These are phyloP conservation scores for Didymella segeticola DNA, from an alignment of 2,329 filamentous ascomycete species.

Conservation along the genomic window DNA sequence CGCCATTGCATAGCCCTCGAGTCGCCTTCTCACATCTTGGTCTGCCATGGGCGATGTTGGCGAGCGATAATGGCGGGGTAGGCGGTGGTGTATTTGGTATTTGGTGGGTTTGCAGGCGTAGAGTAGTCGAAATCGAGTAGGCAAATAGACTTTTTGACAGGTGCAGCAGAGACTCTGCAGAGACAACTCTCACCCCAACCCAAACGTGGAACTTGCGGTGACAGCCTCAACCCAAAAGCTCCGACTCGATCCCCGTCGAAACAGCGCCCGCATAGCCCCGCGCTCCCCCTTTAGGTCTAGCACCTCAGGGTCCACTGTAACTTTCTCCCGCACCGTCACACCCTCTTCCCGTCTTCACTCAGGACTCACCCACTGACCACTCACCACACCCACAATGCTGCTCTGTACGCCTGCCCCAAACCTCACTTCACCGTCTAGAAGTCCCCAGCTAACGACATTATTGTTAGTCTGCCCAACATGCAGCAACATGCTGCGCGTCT, in stretches of 20 bases:
- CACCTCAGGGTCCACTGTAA: constrained; percentile 35
- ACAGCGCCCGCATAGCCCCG: constrained; percentile 25
- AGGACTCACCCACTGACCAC: not conserved
- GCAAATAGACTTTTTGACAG: too few relatives aligned
- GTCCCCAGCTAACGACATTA: constrained; percentile 2
- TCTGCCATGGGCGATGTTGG: constrained; percentile 42
- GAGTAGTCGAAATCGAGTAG: too few relatives aligned
- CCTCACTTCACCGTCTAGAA: not conserved
- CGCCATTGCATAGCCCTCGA: not conserved
- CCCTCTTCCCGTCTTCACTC: not conserved
- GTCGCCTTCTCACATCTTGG: constrained; percentile 33
- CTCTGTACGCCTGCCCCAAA: constrained; percentile 62
- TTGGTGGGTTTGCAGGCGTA: too few relatives aligned
- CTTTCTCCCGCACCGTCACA: constrained; percentile 27
- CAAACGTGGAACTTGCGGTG: constrained; percentile 6
- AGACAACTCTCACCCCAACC: too few relatives aligned
- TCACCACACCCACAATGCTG: constrained; percentile 58
- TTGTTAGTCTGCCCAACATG: constrained; percentile 80
- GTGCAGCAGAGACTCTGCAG: too few relatives aligned
- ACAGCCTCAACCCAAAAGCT: constrained; percentile 1
- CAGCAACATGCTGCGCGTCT: constrained; percentile 82
- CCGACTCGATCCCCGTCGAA: too few relatives aligned
- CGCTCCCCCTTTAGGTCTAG: constrained; percentile 32
- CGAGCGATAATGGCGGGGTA: constrained; percentile 3
- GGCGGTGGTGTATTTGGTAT: not conserved